Evolutionary conservation across 139 green algal species (phyloP), one percentile per base, ranked within the genome.

Genomic region (Ulvella scutata): DNA sequence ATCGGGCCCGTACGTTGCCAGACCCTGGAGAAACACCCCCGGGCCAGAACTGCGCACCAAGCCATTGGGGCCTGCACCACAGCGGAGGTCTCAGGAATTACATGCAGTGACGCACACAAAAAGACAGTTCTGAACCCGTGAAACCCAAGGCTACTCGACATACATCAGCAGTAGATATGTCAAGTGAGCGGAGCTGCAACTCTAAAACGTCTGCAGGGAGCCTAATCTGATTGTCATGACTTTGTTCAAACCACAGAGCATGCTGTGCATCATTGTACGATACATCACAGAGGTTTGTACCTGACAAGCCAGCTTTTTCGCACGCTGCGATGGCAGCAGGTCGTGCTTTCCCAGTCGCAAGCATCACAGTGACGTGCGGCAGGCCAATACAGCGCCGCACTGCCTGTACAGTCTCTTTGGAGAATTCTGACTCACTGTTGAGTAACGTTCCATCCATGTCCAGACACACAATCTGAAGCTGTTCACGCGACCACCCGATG

Each of bases 301-400:
- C 88, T 74, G 83, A 81, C 13, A 97, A 83, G 1, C 85, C 88
- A 3, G 85, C 87, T 2, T 77, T 75, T 0, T 74, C 31, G 35
- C 88, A 83, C 0, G 92, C 92, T 20, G 62, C 72, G 0, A 92
- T 74, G 13, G 93, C 93, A 2, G 92, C 93, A 3, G 92, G 87
- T n/a, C 93, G 77, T 10, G 94, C 94, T 78, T 98, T 98, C 60
- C 94, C 94, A 3, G 94, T 98, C 7, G 94, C 94, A 37, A 97
- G 79, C 36, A 94, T 79, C 28, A 98, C 85, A 0, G 29, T 76
- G 40, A 97, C 84, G 3, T 92, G 91, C 4, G 37, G 20, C 33
- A 67, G 13, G 0, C 59, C 81, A 0, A 88, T 31, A 0, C 90
- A 89, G 3, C 82, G 85, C 28, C 79, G 76, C 60, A 97, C 85